A percentile compares a stretch with the other conserved stretches of the same genome.
Evolutionary conservation across 2,329 filamentous ascomycete genomes (phyloP).

Genomic region (Neonectria coccinea): DNA sequence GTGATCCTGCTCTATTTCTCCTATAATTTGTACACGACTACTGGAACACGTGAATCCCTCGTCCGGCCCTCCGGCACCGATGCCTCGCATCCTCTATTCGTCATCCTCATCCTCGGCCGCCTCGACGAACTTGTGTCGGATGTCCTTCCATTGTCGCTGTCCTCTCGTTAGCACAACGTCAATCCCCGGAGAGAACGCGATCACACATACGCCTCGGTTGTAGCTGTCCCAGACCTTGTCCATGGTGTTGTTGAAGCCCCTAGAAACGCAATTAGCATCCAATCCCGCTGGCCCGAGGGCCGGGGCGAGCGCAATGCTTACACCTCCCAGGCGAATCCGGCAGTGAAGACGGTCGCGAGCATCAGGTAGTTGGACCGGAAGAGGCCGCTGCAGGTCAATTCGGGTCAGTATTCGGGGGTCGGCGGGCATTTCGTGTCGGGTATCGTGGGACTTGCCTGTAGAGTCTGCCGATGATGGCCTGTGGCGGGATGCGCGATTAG

Average conservation of each 20-base stretch:
- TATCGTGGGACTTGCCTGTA: conserved; percentile 54
- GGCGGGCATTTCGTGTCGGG: conserved; percentile 33
- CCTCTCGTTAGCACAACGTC: conserved; percentile 43
- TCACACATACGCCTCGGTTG: conserved; percentile 86
- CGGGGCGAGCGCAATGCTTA: conserved; percentile 62
- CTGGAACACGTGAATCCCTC: conserved; percentile 43
- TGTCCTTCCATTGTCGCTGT: conserved; percentile 99
- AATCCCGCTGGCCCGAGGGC: conserved; percentile 33
- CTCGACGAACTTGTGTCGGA: conserved; percentile 88
- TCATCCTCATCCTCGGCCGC: conserved; percentile 68
- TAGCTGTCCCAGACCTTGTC: conserved; percentile 90
- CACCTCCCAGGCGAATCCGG: conserved; percentile 94
- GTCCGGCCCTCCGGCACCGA: conserved; percentile 35
- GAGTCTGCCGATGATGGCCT: conserved; percentile 54
- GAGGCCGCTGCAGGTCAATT: conserved; percentile 70
- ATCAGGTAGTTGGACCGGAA: conserved; percentile 91
- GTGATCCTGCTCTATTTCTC: conserved; percentile 47
- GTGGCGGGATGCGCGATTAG: conserved; percentile 52
- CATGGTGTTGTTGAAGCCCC: conserved; percentile 84
- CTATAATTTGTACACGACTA: conserved; percentile 51
- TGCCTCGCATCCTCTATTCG: conserved; percentile 35
- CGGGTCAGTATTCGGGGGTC: conserved; percentile 42
- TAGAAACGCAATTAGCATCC: conserved; percentile 58
- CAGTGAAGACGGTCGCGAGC: conserved; percentile 85
- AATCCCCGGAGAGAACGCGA: background rate